Conservation (phyloP, 2,329 filamentous ascomycete genomes). For the Botrytis sinoallii region DNA sequence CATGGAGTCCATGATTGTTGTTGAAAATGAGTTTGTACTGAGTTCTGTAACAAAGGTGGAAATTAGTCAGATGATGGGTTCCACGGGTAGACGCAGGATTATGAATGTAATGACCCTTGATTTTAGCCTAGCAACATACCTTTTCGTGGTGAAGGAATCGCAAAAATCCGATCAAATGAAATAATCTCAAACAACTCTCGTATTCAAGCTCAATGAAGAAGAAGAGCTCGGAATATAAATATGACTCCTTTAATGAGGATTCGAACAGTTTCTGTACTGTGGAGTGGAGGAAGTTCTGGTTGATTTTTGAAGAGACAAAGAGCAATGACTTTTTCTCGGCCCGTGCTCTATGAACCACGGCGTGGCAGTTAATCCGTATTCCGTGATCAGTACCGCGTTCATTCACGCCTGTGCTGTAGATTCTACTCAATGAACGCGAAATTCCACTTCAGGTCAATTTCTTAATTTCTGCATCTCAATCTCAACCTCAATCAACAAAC, state of each 20-base stretch:
- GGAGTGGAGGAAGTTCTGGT: not conserved
- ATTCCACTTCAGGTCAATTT: constrained; percentile 12
- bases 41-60: constrained; percentile 14
- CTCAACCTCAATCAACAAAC: constrained; percentile 22
- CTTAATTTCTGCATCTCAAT: constrained; percentile 17
- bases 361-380: constrained; percentile 13
- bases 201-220: not conserved
- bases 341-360: not conserved
- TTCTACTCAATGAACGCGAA: constrained; percentile 18
- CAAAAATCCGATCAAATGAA: not conserved
- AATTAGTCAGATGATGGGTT: constrained; percentile 15
- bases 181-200: not conserved
- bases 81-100: constrained; percentile 9
- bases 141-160: not conserved
- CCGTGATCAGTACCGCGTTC: constrained; percentile 8
- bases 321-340: not conserved
- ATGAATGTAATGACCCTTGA: not conserved
- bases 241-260: not conserved
- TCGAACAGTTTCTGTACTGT: not conserved
- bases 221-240: not conserved
- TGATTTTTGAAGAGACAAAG: constrained; percentile 10
- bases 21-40: constrained; percentile 13
- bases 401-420: constrained; percentile 11
- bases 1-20: constrained; percentile 58
- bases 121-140: constrained; percentile 14